Evolutionary conservation across 495 filamentous ascomycete genomes (phyloP).

Genomic region (Lentithecium fluviatile): DNA sequence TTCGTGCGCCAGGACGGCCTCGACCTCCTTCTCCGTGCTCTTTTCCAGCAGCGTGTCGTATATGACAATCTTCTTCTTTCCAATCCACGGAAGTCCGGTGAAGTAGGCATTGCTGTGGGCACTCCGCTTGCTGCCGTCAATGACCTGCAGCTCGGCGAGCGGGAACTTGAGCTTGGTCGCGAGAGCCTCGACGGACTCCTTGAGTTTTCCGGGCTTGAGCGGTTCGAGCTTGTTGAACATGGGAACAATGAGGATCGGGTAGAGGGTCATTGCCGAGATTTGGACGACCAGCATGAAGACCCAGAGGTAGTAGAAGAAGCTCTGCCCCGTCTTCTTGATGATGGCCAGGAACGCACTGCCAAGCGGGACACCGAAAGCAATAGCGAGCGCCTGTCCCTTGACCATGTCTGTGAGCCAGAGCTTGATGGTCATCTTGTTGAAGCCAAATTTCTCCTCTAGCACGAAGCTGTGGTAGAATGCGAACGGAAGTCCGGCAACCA

Average conservation of each 20-base stretch:
- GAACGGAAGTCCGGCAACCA: slow-evolving; percentile 73
- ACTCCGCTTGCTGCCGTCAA: slow-evolving; percentile 95
- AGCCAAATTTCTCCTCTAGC: slow-evolving; percentile 94
- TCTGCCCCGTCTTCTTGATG: slow-evolving; percentile 82
- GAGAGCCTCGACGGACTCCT: slow-evolving; percentile 81
- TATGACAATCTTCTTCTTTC: slow-evolving; percentile 98
- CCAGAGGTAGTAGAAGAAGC: slow-evolving; percentile 98
- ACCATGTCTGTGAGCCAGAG: slow-evolving; percentile 89
- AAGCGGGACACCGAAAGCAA: slow-evolving; percentile 78
- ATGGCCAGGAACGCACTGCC: slow-evolving; percentile 88
- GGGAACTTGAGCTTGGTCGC: slow-evolving; percentile 87
- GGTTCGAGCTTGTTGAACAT: slow-evolving; percentile 98
- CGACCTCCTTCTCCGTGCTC: slow-evolving; percentile 84
- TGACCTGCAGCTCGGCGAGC: slow-evolving; percentile 84
- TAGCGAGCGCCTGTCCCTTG: slow-evolving; percentile 80
- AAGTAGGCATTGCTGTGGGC: slow-evolving; percentile 99
- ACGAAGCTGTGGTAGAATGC: slow-evolving; percentile 92
- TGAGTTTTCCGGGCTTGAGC: slow-evolving; percentile 79
- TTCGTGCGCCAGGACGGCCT: slow-evolving; percentile 92
- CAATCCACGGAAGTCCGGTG: slow-evolving; percentile 84
- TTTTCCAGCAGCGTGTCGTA: slow-evolving; percentile 97
- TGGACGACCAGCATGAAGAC: slow-evolving; percentile 84
- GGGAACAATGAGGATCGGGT: slow-evolving; percentile 89
- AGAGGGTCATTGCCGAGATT: slow-evolving; percentile 91
- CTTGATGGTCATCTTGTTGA: slow-evolving; percentile 94